A percentile compares a stretch with the other conserved stretches of the same genome.
phyloP scores from a whole-genome alignment of 495 filamentous ascomycete species.

The Penicillium desertorum region DNA sequence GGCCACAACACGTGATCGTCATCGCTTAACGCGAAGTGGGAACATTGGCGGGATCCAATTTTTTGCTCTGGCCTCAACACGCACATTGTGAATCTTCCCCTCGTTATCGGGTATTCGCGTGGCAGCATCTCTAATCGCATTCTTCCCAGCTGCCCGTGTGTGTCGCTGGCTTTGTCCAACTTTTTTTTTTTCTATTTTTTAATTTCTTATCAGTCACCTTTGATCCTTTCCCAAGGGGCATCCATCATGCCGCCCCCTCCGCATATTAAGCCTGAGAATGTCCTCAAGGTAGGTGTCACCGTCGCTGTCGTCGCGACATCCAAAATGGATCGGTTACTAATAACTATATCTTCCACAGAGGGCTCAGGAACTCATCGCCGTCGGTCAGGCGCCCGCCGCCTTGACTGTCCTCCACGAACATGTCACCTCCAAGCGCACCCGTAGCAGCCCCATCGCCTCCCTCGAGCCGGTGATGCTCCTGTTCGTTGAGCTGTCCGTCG shows the following conservation, averaged over 20 bases:
- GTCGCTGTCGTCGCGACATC: slow-evolving; percentile 12
- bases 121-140: slow-evolving; percentile 38
- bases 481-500: slow-evolving; percentile 93
- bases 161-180: slow-evolving; percentile 15
- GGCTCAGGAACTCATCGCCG: slow-evolving; percentile 96
- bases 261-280: slow-evolving; percentile 97
- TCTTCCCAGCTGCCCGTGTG: slow-evolving; percentile 30
- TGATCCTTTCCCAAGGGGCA: slow-evolving; percentile 28
- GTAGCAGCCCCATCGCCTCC: slow-evolving; percentile 94
- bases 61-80: slow-evolving; percentile 39
- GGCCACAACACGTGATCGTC: slow-evolving; percentile 32
- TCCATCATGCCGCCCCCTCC: slow-evolving; percentile 89
- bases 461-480: slow-evolving; percentile 98
- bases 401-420: slow-evolving; percentile 96
- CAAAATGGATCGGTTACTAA: slow-evolving; percentile 13
- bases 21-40: slow-evolving; percentile 48
- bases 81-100: slow-evolving; percentile 43
- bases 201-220: slow-evolving; percentile 4
- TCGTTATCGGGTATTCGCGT: slow-evolving; percentile 42
- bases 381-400: slow-evolving; percentile 88
- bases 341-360: slow-evolving; percentile 50
- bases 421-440: slow-evolving; percentile 94
- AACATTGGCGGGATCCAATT: slow-evolving; percentile 32
- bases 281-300: slow-evolving; percentile 70
- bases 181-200: slow-evolving; percentile 8